Evolutionary conservation across 225 moss, liverwort and hornwort genomes (phyloP).

Genomic region (Polytrichum commune): DNA sequence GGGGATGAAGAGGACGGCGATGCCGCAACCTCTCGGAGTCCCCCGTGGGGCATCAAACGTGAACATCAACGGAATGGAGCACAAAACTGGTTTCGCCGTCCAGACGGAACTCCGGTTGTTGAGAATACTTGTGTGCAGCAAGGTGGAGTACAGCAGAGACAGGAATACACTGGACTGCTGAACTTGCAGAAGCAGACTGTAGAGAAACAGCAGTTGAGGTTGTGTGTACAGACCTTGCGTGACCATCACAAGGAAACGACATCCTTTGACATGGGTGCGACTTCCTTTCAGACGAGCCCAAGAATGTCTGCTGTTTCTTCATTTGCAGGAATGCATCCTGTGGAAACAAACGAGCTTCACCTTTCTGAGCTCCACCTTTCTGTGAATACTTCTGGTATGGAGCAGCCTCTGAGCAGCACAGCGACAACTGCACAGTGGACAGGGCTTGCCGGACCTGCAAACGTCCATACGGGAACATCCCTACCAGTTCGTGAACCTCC

Average conservation of each 20-base stretch:
- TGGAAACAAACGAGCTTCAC: neutral
- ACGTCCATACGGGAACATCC: conserved; percentile 22
- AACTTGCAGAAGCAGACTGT: neutral
- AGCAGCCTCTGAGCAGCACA: conserved; percentile 18
- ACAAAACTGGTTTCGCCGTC: conserved; percentile 36
- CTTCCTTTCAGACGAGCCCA: conserved; percentile 19
- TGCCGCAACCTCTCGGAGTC: conserved; percentile 30
- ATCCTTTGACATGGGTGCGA: conserved; percentile 9
- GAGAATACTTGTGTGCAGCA: conserved; percentile 11
- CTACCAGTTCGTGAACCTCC: conserved; percentile 44
- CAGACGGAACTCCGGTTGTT: conserved; percentile 11
- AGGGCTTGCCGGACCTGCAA: conserved; percentile 8
- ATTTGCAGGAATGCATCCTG: conserved; percentile 14
- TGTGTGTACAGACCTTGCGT: conserved; percentile 7
- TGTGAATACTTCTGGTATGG: conserved; percentile 17
- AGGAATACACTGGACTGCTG: neutral
- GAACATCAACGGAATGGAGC: conserved; percentile 35
- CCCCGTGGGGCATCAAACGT: conserved; percentile 47
- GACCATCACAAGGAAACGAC: conserved; percentile 21
- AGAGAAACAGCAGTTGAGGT: conserved; percentile 10
- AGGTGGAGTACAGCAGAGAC: conserved; percentile 1
- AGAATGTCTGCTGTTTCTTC: conserved; percentile 9
- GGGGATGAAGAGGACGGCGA: conserved; percentile 46
- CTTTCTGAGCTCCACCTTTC: conserved; percentile 20
- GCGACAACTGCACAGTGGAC: conserved; percentile 26